phyloP scores from a whole-genome alignment of 352 stramenopile species.

The Plasmopara viticola region DNA sequence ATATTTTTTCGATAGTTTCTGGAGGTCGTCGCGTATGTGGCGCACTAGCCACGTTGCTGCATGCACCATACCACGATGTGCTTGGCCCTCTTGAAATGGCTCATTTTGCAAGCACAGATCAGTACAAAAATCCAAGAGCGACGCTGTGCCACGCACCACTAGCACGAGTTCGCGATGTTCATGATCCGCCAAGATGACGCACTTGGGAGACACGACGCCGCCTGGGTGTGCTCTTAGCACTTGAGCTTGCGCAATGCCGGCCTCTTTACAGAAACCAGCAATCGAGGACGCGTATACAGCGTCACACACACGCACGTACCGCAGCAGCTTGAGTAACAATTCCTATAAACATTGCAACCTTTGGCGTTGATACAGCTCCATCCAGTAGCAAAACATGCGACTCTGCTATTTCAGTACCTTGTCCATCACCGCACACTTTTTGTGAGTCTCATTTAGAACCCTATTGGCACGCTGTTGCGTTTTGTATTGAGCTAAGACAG shows the following conservation, averaged over 20 bases:
- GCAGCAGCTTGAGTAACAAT: conserved; percentile 30
- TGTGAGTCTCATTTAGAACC: conserved; percentile 22
- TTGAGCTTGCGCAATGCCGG: conserved; percentile 26
- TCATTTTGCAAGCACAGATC: conserved; percentile 77
- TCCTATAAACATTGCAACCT: conserved; percentile 6
- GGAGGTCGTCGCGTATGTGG: conserved; percentile 46
- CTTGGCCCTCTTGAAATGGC: conserved; percentile 57
- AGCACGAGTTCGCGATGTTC: conserved; percentile 49
- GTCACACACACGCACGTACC: conserved; percentile 59
- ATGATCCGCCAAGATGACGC: conserved; percentile 56
- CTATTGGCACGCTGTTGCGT: conserved; percentile 29
- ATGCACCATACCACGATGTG: conserved; percentile 79
- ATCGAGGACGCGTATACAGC: conserved; percentile 59
- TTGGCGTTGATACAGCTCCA: background rate
- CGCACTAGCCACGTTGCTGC: conserved; percentile 61
- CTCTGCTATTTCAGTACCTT: conserved; percentile 15
- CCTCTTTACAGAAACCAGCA: conserved; percentile 48
- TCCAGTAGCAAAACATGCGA: background rate
- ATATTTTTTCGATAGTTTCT: conserved; percentile 31
- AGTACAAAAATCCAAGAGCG: conserved; percentile 77
- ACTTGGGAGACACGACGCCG: conserved; percentile 77
- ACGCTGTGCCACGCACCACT: conserved; percentile 59
- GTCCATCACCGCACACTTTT: conserved; percentile 22
- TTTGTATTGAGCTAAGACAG: conserved; percentile 67
- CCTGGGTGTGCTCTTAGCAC: conserved; percentile 50